Base-by-base conservation (phyloP, 768 basidiomycete species). In the Serendipita sp. region DNA sequence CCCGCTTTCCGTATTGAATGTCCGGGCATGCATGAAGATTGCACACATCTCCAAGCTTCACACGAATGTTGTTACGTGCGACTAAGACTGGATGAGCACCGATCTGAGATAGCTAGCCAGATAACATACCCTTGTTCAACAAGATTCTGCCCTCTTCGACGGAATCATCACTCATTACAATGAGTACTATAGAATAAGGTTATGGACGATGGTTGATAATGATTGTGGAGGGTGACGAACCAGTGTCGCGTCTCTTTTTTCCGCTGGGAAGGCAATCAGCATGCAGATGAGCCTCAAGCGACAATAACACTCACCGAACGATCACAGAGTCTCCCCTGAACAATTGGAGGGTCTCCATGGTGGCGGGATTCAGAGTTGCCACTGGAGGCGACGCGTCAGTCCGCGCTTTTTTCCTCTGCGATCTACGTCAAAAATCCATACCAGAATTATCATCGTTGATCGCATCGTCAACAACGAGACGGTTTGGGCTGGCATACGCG, bases 101-200 rank as follows among this genome's bases (percentile, higher is more conserved):
- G 38, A 5, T 5, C 33, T 14, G 53, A 44, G 3, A 26, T 16
- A 7, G 31, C 48, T 34, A 13, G 61, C n/a, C 17, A 9, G 53
- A 44, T n/a, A 22, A 44, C 13, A 65, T 26, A 79, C 78, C 78
- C 75, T 98, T 98, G 85, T 99, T 99, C 76, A 99, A 77, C 70
- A 96, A 94, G 66, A 99, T 94, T 72, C 90, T 90, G 63, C 96
- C 95, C 74, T 98, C 96, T 69, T 97, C 96, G 65, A 98, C 90
- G 65, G 95, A 91, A 70, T 98, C 96, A 42, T 88, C 89, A 70
- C 87, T 88, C 70, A 99, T 74, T 70, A 93, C 96, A 72, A 98
- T 98, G 65, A 99, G 85, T 44, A 99, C 96, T 70, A 67, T 28
- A 38, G 11, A 62, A 44, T 31, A n/a, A 16, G 41, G 38, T 16